Percentiles rank a stretch among this genome's conserved stretches.
Conservation (phyloP, 1,284 basidiomycete species). For the Xerocomus nothofagi region DNA sequence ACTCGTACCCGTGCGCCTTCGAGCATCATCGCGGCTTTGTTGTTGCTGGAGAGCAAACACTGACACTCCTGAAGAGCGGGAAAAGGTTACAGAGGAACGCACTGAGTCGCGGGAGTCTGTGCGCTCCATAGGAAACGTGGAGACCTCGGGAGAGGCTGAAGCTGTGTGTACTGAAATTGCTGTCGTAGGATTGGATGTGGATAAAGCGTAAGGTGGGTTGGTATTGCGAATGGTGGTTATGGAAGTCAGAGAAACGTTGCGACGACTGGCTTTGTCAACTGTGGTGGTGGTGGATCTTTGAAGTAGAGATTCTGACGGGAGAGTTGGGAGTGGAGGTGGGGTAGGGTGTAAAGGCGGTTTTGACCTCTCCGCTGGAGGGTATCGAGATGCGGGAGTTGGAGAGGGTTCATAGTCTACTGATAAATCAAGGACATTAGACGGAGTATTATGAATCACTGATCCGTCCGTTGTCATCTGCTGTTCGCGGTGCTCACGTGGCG, state of each 20-base stretch:
- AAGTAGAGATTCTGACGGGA: slow-evolving; percentile 56
- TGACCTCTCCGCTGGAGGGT: slow-evolving; percentile 36
- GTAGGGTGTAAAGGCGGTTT: slow-evolving; percentile 48
- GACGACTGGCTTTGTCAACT: slow-evolving; percentile 38
- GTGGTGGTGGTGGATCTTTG: slow-evolving; percentile 31
- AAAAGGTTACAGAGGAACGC: slow-evolving; percentile 55
- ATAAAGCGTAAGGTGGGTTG: slow-evolving; percentile 43
- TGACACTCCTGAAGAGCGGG: slow-evolving; percentile 57
- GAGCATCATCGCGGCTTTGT: slow-evolving; percentile 43
- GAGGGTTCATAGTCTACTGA: slow-evolving; percentile 61
- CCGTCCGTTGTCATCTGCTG: slow-evolving; percentile 29
- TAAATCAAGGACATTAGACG: slow-evolving; percentile 38
- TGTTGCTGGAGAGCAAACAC: slow-evolving; percentile 57
- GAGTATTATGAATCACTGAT: slow-evolving; percentile 30
- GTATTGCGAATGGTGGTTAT: slow-evolving; percentile 53
- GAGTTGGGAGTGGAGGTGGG: slow-evolving; percentile 56
- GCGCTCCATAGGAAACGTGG: slow-evolving; percentile 43
- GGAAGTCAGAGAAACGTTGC: slow-evolving; percentile 50
- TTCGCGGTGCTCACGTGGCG: slow-evolving; percentile 52
- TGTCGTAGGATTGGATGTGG: slow-evolving; percentile 62
- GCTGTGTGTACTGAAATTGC: slow-evolving; percentile 67
- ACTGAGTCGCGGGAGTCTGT: slow-evolving; percentile 46
- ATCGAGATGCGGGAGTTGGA: slow-evolving; percentile 58
- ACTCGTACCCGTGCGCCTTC: slow-evolving; percentile 37
- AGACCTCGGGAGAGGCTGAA: slow-evolving; percentile 44